phyloP scores from a whole-genome alignment of 2,329 filamentous ascomycete species.

The Talaromyces verruculosus region DNA sequence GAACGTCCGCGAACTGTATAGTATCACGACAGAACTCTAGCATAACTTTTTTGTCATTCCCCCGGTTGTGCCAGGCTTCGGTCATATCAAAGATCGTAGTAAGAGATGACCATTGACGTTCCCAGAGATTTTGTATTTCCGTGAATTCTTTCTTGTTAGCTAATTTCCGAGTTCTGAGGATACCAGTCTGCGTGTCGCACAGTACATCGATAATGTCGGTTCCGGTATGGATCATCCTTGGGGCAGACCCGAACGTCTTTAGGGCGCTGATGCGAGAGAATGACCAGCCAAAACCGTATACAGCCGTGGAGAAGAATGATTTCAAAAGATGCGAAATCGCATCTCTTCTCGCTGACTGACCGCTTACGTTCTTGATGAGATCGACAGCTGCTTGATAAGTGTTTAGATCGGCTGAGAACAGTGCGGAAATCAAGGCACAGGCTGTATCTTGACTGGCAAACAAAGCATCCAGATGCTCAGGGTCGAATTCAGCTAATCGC shows the following conservation, averaged over 20 bases:
- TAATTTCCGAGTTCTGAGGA: conserved; percentile 60
- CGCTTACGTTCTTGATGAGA: conserved; percentile 78
- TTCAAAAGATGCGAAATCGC: conserved; percentile 62
- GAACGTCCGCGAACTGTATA: conserved; percentile 86
- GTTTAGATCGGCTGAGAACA: conserved; percentile 76
- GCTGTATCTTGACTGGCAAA: conserved; percentile 68
- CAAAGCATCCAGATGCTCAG: conserved; percentile 66
- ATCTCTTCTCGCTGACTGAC: conserved; percentile 62
- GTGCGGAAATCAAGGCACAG: conserved; percentile 71
- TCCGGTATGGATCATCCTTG: conserved; percentile 61
- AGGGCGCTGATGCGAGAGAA: conserved; percentile 57
- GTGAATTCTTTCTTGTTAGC: conserved; percentile 60
- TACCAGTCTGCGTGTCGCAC: conserved; percentile 62
- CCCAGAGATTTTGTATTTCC: conserved; percentile 77
- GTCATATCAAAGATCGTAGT: conserved; percentile 79
- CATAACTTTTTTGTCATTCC: conserved; percentile 74
- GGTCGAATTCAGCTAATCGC: conserved; percentile 72
- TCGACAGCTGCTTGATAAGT: conserved; percentile 79
- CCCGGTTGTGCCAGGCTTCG: conserved; percentile 72
- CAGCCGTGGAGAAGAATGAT: conserved; percentile 56
- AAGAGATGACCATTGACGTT: conserved; percentile 76
- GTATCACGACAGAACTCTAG: conserved; percentile 90
- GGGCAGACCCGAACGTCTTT: conserved; percentile 60
- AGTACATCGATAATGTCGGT: conserved; percentile 63
- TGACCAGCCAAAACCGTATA: conserved; percentile 58